A percentile compares a stretch with the other conserved stretches of the same genome.
Conservation (phyloP, 2,329 filamentous ascomycete genomes). For the Nothophaeocryptopus gaeumannii region DNA sequence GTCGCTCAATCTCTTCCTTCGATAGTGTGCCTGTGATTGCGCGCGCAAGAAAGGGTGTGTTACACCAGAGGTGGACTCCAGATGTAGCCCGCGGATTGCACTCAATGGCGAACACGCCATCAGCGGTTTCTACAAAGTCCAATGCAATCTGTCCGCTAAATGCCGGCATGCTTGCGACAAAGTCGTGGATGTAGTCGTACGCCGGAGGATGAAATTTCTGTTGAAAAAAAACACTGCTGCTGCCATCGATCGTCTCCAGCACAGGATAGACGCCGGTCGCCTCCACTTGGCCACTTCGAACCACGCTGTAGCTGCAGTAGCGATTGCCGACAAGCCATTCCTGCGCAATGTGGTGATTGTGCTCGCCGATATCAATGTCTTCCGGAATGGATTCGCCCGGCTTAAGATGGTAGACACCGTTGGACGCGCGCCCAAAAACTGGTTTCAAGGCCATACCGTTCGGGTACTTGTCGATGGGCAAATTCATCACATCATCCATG, state of each 20-base stretch:
- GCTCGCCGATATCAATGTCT: constrained; percentile 15
- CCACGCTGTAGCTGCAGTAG: constrained; percentile 33
- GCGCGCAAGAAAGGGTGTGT: constrained; percentile 20
- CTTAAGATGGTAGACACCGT: constrained; percentile 17
- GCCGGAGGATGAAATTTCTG: constrained; percentile 22
- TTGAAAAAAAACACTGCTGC: constrained; percentile 30
- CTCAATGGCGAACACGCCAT: constrained; percentile 30
- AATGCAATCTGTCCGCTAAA: constrained; percentile 30
- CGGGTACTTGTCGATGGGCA: constrained; percentile 22
- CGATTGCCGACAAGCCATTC: constrained; percentile 33
- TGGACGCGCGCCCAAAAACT: constrained; percentile 29
- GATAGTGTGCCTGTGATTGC: constrained; percentile 16
- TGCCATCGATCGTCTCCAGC: constrained; percentile 32
- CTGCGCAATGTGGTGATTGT: constrained; percentile 29
- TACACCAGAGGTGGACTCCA: constrained; percentile 32
- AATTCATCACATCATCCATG: constrained; percentile 19
- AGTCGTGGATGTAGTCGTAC: constrained; percentile 28
- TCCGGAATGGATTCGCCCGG: constrained; percentile 13
- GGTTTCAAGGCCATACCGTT: constrained; percentile 32
- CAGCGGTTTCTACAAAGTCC: constrained; percentile 30
- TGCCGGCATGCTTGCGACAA: constrained; percentile 14
- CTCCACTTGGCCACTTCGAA: constrained; percentile 26
- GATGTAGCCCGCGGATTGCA: constrained; percentile 33
- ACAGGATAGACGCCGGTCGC: constrained; percentile 33
- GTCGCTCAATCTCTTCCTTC: constrained; percentile 18